Evolutionary conservation across 257 asterid genomes (phyloP).

Genomic region (Datura wrightii): DNA sequence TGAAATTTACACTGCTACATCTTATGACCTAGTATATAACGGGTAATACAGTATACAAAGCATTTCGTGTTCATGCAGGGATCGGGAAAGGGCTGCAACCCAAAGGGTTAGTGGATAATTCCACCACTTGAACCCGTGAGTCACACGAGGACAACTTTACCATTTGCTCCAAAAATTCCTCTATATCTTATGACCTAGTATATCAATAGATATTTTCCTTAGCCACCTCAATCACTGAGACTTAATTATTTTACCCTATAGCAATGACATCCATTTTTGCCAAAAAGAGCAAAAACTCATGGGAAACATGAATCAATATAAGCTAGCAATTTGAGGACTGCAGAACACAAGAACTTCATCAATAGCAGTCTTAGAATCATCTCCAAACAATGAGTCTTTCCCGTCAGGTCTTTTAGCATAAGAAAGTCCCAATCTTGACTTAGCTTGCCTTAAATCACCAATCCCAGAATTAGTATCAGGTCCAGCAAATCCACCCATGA

Average conservation of each 20-base stretch:
- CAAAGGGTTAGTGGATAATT: too few relatives aligned
- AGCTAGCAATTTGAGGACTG: conserved; percentile 89
- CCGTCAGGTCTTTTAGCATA: conserved; percentile 84
- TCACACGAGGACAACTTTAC: too few relatives aligned
- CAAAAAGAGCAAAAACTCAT: not conserved
- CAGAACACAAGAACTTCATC: conserved; percentile 81
- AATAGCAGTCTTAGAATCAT: conserved; percentile 59
- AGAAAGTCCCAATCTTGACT: conserved; percentile 86
- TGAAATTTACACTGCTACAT: not conserved
- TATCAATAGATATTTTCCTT: not conserved
- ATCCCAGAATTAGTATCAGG: conserved; percentile 88
- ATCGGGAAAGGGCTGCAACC: too few relatives aligned
- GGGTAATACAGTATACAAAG: too few relatives aligned
- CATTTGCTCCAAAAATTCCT: too few relatives aligned
- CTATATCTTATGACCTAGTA: not conserved
- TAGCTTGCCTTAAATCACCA: conserved; percentile 81
- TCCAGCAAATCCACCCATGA: conserved; percentile 93
- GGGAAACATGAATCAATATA: conserved; percentile 47
- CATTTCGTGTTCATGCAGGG: too few relatives aligned
- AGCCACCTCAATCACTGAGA: not conserved
- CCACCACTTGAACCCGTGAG: not conserved
- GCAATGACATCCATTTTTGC: not conserved
- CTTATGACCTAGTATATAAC: not conserved
- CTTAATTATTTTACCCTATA: not conserved
- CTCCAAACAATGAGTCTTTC: conserved; percentile 84